These are phyloP conservation scores for Tylopilus sp. DNA, from an alignment of 1,284 basidiomycete genomes.

Conservation along the genomic window DNA sequence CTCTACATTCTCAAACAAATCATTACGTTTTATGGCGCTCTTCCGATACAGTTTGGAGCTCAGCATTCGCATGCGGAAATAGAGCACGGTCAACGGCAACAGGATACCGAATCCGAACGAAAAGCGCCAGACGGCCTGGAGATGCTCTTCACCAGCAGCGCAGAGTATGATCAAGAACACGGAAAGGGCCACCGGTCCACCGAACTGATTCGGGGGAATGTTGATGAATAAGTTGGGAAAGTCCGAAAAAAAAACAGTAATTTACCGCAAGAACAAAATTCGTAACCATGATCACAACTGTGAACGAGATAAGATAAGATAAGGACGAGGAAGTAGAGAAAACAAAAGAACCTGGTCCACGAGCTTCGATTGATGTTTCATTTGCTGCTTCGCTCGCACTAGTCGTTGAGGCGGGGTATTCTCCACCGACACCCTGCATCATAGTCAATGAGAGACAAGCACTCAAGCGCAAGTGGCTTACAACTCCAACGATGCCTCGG, in stretches of 20 bases:
- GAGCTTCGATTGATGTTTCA: slow-evolving; percentile 69
- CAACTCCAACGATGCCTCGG: slow-evolving; percentile 77
- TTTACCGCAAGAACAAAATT: slow-evolving; percentile 71
- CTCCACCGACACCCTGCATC: slow-evolving; percentile 75
- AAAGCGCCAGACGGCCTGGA: slow-evolving; percentile 81
- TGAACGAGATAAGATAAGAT: slow-evolving; percentile 8
- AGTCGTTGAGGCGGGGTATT: slow-evolving; percentile 81
- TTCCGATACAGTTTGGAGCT: slow-evolving; percentile 74
- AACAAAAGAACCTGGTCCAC: slow-evolving; percentile 65
- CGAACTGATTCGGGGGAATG: slow-evolving; percentile 56
- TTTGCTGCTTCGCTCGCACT: slow-evolving; percentile 80
- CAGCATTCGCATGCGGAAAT: slow-evolving; percentile 79
- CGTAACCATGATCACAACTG: slow-evolving; percentile 81
- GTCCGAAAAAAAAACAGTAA: slow-evolving; percentile 13
- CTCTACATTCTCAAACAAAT: background rate
- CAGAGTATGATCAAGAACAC: slow-evolving; percentile 81
- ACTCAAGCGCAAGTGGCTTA: slow-evolving; percentile 45
- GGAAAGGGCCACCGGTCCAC: slow-evolving; percentile 75
- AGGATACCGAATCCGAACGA: slow-evolving; percentile 80
- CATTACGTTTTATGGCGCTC: slow-evolving; percentile 70
- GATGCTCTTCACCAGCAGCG: slow-evolving; percentile 71
- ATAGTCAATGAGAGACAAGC: slow-evolving; percentile 6
- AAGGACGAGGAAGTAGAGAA: slow-evolving; percentile 1
- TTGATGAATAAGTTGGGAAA: slow-evolving; percentile 4
- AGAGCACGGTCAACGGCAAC: slow-evolving; percentile 76